Percentiles rank a stretch among this genome's conserved stretches.
Conservation (phyloP, 2,329 filamentous ascomycete species). For the Xylariomycetidae sp. region DNA sequence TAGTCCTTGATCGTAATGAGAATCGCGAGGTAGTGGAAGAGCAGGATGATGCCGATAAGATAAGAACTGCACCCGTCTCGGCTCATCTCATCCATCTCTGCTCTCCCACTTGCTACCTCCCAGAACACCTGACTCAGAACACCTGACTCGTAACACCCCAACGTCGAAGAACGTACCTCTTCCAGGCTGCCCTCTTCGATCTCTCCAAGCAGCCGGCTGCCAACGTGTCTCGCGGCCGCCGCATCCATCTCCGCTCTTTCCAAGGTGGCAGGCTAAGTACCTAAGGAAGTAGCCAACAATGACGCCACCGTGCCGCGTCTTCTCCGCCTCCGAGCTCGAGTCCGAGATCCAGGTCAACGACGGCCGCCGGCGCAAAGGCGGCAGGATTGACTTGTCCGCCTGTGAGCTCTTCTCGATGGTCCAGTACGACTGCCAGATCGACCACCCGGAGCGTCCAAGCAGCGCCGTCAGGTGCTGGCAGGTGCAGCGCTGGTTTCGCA, state of each 20-base stretch:
- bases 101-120: background rate
- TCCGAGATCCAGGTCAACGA: conserved; percentile 42
- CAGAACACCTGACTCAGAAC: background rate
- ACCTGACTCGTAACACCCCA: background rate
- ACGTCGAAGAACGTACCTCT: conserved; percentile 38
- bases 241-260: conserved; percentile 20
- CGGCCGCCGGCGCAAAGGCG: conserved; percentile 48
- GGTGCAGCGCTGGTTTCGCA: conserved; percentile 53
- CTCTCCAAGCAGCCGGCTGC: conserved; percentile 46
- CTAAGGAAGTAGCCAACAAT: conserved; percentile 38
- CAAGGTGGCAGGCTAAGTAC: no score
- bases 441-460: conserved; percentile 37
- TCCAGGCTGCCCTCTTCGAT: conserved; percentile 53
- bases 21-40: no score
- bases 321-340: conserved; percentile 46
- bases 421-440: conserved; percentile 55
- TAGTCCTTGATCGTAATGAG: no score
- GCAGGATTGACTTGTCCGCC: conserved; percentile 42
- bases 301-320: conserved; percentile 52
- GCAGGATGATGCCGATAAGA: no score
- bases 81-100: background rate
- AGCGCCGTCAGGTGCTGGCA: conserved; percentile 50
- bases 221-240: conserved; percentile 35
- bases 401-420: conserved; percentile 54
- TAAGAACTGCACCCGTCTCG: conserved; percentile 12